phyloP scores from a whole-genome alignment of 2,329 filamentous ascomycete genomes.

The Polytolypa hystricis region DNA sequence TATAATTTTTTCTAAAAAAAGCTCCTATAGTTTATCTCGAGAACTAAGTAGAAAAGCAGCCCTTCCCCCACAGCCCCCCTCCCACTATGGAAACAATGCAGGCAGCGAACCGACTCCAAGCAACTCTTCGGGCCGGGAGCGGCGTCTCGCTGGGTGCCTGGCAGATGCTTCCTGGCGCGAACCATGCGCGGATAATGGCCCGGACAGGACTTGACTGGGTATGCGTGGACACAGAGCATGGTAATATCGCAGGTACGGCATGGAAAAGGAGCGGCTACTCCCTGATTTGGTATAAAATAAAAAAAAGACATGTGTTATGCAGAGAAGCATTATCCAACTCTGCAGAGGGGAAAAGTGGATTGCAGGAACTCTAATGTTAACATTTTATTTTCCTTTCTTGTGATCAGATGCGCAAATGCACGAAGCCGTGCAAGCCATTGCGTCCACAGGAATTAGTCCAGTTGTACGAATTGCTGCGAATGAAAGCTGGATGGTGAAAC shows the following conservation, averaged over 20 bases:
- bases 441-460: constrained; percentile 31
- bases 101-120: constrained; percentile 42
- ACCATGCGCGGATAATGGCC: constrained; percentile 43
- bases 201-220: constrained; percentile 44
- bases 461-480: constrained; percentile 43
- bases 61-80: no score
- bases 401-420: constrained; percentile 43
- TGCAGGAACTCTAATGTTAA: no score
- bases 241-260: constrained; percentile 46
- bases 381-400: no score
- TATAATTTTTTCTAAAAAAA: no score
- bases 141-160: constrained; percentile 45
- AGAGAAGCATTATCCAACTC: no score
- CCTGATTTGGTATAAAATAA: no score
- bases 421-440: constrained; percentile 41
- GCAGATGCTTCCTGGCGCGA: constrained; percentile 48
- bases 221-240: constrained; percentile 45
- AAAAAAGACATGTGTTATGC: no score
- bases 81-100: constrained; percentile 38
- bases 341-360: no score
- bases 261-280: no score
- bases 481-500: constrained; percentile 52
- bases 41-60: no score
- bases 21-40: no score
- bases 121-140: constrained; percentile 37